Conservation (phyloP, 1,284 basidiomycete genomes). For the Irpex rosettiformis region DNA sequence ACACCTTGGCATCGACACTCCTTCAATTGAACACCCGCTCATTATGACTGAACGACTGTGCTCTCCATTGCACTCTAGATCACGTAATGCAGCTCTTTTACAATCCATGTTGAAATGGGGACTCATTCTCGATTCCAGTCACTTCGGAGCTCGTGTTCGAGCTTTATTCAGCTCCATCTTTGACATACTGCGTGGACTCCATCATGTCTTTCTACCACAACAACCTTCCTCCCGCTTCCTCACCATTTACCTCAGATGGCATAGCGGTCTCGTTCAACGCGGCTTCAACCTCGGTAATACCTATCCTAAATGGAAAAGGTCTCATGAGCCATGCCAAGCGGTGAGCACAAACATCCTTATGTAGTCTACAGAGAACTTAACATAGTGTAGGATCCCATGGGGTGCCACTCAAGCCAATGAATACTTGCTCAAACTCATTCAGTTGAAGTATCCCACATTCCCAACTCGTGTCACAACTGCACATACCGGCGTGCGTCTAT, state of each 20-base stretch:
- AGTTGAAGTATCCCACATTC: slow-evolving; percentile 95
- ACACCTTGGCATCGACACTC: slow-evolving; percentile 79
- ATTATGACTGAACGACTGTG: slow-evolving; percentile 93
- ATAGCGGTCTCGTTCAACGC: slow-evolving; percentile 84
- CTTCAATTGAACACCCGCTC: slow-evolving; percentile 84
- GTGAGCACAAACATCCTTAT: slow-evolving; percentile 36
- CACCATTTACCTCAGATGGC: slow-evolving; percentile 60
- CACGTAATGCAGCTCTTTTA: slow-evolving; percentile 50
- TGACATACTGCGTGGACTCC: slow-evolving; percentile 89
- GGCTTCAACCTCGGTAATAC: slow-evolving; percentile 84
- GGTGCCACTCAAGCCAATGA: slow-evolving; percentile 90
- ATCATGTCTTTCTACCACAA: slow-evolving; percentile 91
- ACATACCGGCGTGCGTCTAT: slow-evolving; percentile 51
- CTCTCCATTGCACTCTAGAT: slow-evolving; percentile 87
- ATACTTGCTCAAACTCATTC: slow-evolving; percentile 87
- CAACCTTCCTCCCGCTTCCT: slow-evolving; percentile 36
- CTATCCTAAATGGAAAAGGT: slow-evolving; percentile 77
- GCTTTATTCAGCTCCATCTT: slow-evolving; percentile 83
- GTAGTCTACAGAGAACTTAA: not conserved
- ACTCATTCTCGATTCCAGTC: slow-evolving; percentile 42
- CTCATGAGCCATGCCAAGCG: slow-evolving; percentile 83
- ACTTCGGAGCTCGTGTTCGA: slow-evolving; percentile 98
- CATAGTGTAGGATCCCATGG: slow-evolving; percentile 77
- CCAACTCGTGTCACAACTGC: slow-evolving; percentile 53
- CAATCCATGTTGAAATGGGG: not conserved